Evolutionary conservation across 169 alveolate genomes (phyloP).

Genomic region (Cryptosporidium ryanae): DNA sequence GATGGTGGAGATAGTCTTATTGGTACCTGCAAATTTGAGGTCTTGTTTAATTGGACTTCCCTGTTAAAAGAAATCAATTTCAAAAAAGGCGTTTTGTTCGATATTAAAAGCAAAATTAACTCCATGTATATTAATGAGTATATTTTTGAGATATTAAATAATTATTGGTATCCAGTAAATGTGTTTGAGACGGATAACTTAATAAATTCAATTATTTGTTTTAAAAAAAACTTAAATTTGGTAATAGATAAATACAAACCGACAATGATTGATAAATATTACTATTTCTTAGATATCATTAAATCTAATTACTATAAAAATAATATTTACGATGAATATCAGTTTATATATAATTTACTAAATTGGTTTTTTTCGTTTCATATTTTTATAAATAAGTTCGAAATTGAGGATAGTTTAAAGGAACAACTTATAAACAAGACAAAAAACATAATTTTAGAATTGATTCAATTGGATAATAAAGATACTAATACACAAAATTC

Average conservation of each 20-base stretch:
- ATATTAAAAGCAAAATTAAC: conserved; percentile 2
- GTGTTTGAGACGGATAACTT: conserved; percentile 25
- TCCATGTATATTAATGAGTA: background rate
- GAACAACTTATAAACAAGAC: background rate
- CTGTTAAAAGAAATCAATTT: background rate
- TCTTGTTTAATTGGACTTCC: background rate
- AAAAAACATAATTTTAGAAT: background rate
- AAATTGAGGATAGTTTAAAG: background rate
- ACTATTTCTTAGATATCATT: background rate
- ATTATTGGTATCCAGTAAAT: conserved; percentile 41
- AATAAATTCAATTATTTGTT: conserved; percentile 1
- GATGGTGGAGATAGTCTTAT: background rate
- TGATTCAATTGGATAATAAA: background rate
- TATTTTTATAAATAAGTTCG: background rate
- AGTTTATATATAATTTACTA: background rate
- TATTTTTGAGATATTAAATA: conserved; percentile 27
- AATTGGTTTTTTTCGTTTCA: conserved; percentile 20
- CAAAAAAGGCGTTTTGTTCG: background rate
- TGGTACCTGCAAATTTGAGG: too few relatives aligned
- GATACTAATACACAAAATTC: background rate
- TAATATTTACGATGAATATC: conserved; percentile 1
- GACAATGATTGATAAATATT: background rate
- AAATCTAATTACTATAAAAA: background rate
- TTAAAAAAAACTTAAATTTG: background rate
- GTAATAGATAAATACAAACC: background rate